Conservation (phyloP, 208 protist genomes). For the Trypanosoma scelopori region DNA sequence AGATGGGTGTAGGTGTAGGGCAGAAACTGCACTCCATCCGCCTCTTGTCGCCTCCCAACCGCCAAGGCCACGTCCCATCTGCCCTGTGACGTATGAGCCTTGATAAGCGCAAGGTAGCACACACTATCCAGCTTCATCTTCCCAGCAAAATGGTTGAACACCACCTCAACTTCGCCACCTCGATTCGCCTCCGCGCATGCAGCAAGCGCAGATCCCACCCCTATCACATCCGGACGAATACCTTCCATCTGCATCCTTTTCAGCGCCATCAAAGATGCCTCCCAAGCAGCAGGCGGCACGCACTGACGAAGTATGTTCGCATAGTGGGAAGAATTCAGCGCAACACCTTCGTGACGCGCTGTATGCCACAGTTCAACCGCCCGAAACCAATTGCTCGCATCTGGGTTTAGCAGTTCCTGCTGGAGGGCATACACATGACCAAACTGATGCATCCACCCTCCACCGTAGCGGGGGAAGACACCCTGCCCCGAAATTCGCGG, state of each 20-base stretch:
- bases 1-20: conserved; percentile 70
- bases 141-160: conserved; percentile 46
- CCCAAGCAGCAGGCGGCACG: conserved; percentile 63
- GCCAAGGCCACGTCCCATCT: conserved; percentile 37
- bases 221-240: conserved; percentile 67
- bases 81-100: conserved; percentile 41
- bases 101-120: conserved; percentile 77
- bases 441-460: conserved; percentile 91
- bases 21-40: conserved; percentile 56
- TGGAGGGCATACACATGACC: conserved; percentile 88
- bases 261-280: conserved; percentile 54
- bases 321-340: conserved; percentile 73
- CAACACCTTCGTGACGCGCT: conserved; percentile 76
- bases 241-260: conserved; percentile 65
- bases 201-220: conserved; percentile 62
- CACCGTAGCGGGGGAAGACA: conserved; percentile 75
- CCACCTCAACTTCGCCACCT: conserved; percentile 40
- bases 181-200: conserved; percentile 53
- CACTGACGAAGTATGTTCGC: conserved; percentile 81
- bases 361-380: conserved; percentile 85
- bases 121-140: conserved; percentile 79
- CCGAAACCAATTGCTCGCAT: conserved; percentile 77
- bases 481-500: conserved; percentile 63
- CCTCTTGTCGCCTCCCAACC: conserved; percentile 54
- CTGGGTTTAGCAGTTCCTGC: conserved; percentile 74